Evolutionary conservation across 345 rosid genomes (phyloP).

Genomic region (Euphorbia lathyris): DNA sequence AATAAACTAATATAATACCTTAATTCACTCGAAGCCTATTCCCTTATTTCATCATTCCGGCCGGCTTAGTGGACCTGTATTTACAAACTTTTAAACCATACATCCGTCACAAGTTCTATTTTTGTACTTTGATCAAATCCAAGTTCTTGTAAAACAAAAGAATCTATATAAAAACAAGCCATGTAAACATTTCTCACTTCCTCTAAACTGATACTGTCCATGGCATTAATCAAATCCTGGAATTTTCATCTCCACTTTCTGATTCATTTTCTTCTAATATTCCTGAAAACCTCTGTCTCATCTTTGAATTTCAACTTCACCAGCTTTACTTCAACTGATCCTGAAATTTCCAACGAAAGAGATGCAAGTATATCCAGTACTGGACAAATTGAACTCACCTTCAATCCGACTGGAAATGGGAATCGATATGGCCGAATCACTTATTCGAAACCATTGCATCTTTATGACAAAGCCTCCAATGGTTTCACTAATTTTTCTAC

Average conservation of each 20-base stretch:
- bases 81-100: too few species aligned
- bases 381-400: not conserved
- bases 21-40: too few species aligned
- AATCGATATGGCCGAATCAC: conserved; percentile 4
- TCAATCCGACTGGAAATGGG: not conserved
- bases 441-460: not conserved
- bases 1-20: too few species aligned
- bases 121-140: too few species aligned
- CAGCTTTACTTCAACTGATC: conserved; percentile 5
- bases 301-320: not conserved
- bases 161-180: not conserved
- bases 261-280: not conserved
- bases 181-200: too few species aligned
- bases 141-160: too few species aligned
- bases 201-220: too few species aligned
- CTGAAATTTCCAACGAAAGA: conserved; percentile 2
- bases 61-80: too few species aligned
- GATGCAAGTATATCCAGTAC: not conserved
- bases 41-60: too few species aligned
- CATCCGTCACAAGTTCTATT: too few species aligned
- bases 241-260: not conserved
- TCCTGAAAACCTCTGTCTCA: not conserved
- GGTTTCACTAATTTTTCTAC: conserved; percentile 26
- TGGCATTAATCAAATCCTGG: not conserved
- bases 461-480: conserved; percentile 4